phyloP scores from a whole-genome alignment of 352 stramenopile species.

The Phytophthora gonapodyides region DNA sequence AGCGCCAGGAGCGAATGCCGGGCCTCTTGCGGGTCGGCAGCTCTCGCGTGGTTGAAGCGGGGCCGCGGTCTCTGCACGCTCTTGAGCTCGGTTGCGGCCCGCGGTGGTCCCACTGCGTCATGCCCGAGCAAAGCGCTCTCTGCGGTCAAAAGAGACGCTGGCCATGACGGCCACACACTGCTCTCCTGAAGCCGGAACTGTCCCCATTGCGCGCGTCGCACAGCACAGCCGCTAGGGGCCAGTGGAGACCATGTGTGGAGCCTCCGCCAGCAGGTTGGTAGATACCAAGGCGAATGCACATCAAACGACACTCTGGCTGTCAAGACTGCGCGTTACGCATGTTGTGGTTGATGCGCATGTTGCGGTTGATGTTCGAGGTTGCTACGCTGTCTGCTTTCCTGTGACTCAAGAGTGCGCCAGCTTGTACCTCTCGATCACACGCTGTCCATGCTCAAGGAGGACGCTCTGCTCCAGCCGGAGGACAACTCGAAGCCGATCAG shows the following conservation, averaged over 20 bases:
- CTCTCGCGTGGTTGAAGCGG: constrained; percentile 13
- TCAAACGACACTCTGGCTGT: constrained; percentile 21
- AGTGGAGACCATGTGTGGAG: constrained; percentile 20
- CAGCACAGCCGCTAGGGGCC: constrained; percentile 14
- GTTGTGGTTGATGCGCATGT: not conserved
- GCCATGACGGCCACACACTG: not conserved
- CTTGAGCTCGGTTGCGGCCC: constrained; percentile 22
- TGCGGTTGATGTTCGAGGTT: no score
- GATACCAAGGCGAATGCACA: constrained; percentile 6
- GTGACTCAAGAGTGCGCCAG: no score
- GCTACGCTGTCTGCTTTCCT: no score
- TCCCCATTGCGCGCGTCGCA: not conserved
- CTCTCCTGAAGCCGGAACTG: constrained; percentile 23
- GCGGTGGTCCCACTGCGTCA: constrained; percentile 19
- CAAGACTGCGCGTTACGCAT: constrained; percentile 12
- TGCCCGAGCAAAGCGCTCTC: not conserved
- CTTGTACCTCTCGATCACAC: constrained; percentile 1
- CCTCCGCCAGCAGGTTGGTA: not conserved
- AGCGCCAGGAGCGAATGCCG: no score
- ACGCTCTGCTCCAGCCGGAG: constrained; percentile 12
- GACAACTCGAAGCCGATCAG: constrained; percentile 12
- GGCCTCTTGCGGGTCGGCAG: not conserved
- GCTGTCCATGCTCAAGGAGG: constrained; percentile 23
- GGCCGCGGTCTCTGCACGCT: constrained; percentile 19
- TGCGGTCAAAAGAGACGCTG: not conserved